Conservation (phyloP, 768 basidiomycete species). For the Mycena olivaceomarginata region DNA sequence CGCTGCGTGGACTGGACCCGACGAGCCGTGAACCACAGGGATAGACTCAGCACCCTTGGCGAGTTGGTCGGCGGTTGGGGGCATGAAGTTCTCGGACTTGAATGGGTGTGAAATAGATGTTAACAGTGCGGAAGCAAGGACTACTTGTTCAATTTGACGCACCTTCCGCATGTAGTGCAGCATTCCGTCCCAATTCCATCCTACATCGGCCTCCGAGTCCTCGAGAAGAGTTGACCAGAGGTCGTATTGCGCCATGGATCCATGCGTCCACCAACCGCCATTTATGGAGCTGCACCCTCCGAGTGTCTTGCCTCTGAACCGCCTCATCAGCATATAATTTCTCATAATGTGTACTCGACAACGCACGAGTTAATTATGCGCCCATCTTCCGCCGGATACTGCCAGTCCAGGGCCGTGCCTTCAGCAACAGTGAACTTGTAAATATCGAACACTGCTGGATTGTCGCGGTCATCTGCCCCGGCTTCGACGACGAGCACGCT, state of each 20-base stretch:
- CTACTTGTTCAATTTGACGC: background rate
- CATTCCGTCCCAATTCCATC: conserved; percentile 32
- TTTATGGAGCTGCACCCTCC: conserved; percentile 70
- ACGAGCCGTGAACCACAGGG: conserved; percentile 21
- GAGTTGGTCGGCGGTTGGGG: conserved; percentile 30
- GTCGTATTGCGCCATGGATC: conserved; percentile 66
- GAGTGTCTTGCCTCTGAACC: conserved; percentile 66
- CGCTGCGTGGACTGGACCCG: conserved; percentile 24
- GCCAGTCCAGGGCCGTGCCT: conserved; percentile 64
- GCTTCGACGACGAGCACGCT: conserved; percentile 72
- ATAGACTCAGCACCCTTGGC: conserved; percentile 26
- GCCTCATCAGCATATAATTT: background rate
- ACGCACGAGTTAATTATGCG: conserved; percentile 62
- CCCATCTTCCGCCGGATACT: conserved; percentile 65
- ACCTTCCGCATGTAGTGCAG: conserved; percentile 36
- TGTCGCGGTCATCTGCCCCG: conserved; percentile 66
- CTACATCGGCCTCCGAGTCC: conserved; percentile 18
- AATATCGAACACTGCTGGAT: conserved; percentile 68
- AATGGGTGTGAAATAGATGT: background rate
- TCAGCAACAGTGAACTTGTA: conserved; percentile 64
- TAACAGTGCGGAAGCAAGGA: too few relatives aligned
- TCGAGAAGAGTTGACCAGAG: conserved; percentile 61
- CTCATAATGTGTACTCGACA: background rate
- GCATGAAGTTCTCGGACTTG: conserved; percentile 35
- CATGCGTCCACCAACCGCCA: conserved; percentile 67